Evolutionary conservation across 2,329 filamentous ascomycete species (phyloP), one percentile per base, ranked within the genome.

Genomic region (Dissoconium aciculare): DNA sequence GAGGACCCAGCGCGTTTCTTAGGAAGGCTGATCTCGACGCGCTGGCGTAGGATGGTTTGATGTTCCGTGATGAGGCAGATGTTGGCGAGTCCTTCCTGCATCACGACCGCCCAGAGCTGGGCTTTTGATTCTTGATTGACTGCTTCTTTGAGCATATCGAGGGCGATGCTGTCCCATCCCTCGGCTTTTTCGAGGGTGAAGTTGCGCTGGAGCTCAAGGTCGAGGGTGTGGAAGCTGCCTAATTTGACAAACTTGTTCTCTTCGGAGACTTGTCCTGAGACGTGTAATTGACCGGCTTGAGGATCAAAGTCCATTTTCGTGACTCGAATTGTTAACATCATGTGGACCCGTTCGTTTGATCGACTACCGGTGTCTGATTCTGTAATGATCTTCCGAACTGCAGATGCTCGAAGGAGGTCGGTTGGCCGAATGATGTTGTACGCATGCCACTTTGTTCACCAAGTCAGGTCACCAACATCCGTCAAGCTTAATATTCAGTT

Each of bases 121-220:
- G 83, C 84, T 38, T 79, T 74, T 47, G 77, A 75, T 41, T 82
- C 77, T 43, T 80, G 73, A 45, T 81, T 75, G 10, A 87, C 67
- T 1, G 84, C 78, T 52, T 93, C 82, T 34, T 70, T 65, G 8
- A 98, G 67, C 27, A 80, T 77, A 36, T 80, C 74, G 28, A 78
- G 62, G 3, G 85, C 81, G 8, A 98, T 74, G 43, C 78, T 85
- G 55, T 98, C 89, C 89, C 89, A 98, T 25, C 84, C 70, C 21
- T 72, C 61, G 23, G 70, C 69, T 58, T 95, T 95, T 59, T 84
- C 78, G 5, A 98, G 55, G 5, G 80, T 87, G 46, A 95, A 95
- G 30, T 84, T 76, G 25, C 85, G 70, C 47, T 89, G 74, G 35
- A 93, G 64, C 53, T 94, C 87, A 27, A 98, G 67, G 43, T 94